Evolutionary conservation across 2,329 filamentous ascomycete genomes (phyloP).

Genomic region (Ophiocordyceps robertsii): DNA sequence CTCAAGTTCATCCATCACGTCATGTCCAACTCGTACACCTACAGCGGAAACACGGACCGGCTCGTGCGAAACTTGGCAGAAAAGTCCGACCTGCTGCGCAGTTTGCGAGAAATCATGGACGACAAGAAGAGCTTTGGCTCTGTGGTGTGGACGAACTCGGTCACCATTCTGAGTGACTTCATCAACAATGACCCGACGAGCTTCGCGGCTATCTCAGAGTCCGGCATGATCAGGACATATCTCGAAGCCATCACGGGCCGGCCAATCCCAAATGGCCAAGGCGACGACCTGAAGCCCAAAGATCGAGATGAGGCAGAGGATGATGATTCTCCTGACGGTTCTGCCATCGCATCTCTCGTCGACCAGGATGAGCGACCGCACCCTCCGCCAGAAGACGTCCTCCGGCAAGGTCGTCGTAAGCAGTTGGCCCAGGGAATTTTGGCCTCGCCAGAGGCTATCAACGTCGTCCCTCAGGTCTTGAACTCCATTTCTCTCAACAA

Average conservation of each 20-base stretch:
- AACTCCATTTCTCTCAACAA: constrained; percentile 91
- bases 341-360: constrained; percentile 22
- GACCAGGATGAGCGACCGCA: constrained; percentile 29
- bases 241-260: constrained; percentile 64
- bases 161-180: constrained; percentile 86
- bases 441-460: constrained; percentile 78
- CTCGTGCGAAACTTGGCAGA: constrained; percentile 88
- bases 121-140: constrained; percentile 74
- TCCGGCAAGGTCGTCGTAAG: constrained; percentile 29
- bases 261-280: constrained; percentile 20
- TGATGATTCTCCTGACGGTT: constrained; percentile 25
- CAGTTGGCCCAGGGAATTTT: constrained; percentile 59
- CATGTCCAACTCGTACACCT: constrained; percentile 62
- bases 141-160: constrained; percentile 88
- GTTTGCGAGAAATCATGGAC: constrained; percentile 68
- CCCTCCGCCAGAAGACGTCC: constrained; percentile 36
- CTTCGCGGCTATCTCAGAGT: constrained; percentile 89
- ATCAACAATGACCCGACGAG: constrained; percentile 98
- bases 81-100: constrained; percentile 69
- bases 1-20: constrained; percentile 95
- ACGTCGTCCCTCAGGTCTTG: constrained; percentile 73
- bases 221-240: constrained; percentile 75
- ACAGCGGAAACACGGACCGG: constrained; percentile 73
- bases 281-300: constrained; percentile 14
- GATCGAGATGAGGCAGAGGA: constrained; percentile 17